These are phyloP conservation scores for Aspergillus fischeri DNA, from an alignment of 2,329 filamentous ascomycete species.

Conservation along the genomic window DNA sequence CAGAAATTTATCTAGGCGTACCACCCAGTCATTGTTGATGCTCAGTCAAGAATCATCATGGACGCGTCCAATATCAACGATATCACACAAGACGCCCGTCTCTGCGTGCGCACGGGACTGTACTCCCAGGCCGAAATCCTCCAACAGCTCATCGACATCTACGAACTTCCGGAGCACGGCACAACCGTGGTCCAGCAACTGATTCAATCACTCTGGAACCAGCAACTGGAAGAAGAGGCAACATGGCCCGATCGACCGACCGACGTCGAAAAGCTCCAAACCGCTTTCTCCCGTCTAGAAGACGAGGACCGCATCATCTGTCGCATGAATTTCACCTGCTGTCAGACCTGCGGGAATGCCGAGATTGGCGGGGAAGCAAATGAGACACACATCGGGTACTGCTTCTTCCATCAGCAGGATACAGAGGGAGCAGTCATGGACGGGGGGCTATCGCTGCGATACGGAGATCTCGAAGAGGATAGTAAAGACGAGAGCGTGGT, in stretches of 20 bases:
- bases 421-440: not conserved
- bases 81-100: not conserved
- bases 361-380: not conserved
- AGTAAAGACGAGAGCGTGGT: not conserved
- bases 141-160: not conserved
- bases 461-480: not conserved
- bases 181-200: not conserved
- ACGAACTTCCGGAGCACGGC: not conserved
- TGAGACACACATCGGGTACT: not conserved
- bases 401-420: not conserved
- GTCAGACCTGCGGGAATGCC: not conserved
- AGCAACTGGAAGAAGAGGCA: not conserved
- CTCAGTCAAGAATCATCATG: not conserved
- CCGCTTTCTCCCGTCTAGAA: not conserved
- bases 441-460: not conserved
- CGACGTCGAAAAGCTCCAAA: not conserved
- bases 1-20: too few relatives aligned
- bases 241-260: not conserved
- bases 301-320: not conserved
- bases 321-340: not conserved
- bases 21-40: too few relatives aligned
- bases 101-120: not conserved
- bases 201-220: not conserved
- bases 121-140: not conserved
- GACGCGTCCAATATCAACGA: not conserved